Conservation (phyloP, 768 basidiomycete genomes). For the Boletales sp. region DNA sequence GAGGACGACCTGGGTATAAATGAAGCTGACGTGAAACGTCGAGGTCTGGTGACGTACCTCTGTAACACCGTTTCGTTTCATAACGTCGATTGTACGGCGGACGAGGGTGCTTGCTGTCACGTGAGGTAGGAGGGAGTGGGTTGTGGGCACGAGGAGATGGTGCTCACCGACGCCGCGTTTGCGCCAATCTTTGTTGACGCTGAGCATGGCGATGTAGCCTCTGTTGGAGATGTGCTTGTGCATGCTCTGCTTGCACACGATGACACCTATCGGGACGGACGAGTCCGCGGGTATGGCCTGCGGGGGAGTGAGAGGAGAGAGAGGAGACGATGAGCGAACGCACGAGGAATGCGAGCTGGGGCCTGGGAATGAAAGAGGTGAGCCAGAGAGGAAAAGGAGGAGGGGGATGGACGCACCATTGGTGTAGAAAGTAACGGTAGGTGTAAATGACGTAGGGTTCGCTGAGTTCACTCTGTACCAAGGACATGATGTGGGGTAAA, state of each 20-base stretch:
- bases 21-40: neutral
- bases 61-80: conserved; percentile 78
- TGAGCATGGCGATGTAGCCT: conserved; percentile 98
- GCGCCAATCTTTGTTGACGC: conserved; percentile 78
- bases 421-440: conserved; percentile 93
- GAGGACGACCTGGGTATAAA: conserved; percentile 66
- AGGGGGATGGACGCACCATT: conserved; percentile 63
- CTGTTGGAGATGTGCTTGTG: conserved; percentile 74
- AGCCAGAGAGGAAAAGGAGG: neutral
- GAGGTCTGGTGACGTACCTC: conserved; percentile 56
- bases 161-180: conserved; percentile 89
- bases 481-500: conserved; percentile 76
- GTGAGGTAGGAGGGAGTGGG: conserved; percentile 14
- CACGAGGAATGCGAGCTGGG: conserved; percentile 82
- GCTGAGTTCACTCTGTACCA: conserved; percentile 88
- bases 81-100: conserved; percentile 73
- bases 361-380: conserved; percentile 47
- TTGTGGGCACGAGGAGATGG: conserved; percentile 1
- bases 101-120: conserved; percentile 80
- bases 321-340: conserved; percentile 1
- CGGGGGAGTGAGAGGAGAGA: neutral
- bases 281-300: conserved; percentile 28
- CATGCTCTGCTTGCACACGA: conserved; percentile 95
- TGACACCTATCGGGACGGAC: conserved; percentile 75
- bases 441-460: conserved; percentile 97